These are phyloP conservation scores for Metschnikowia orientalis DNA, from an alignment of 805 yeast genomes.

Conservation along the genomic window DNA sequence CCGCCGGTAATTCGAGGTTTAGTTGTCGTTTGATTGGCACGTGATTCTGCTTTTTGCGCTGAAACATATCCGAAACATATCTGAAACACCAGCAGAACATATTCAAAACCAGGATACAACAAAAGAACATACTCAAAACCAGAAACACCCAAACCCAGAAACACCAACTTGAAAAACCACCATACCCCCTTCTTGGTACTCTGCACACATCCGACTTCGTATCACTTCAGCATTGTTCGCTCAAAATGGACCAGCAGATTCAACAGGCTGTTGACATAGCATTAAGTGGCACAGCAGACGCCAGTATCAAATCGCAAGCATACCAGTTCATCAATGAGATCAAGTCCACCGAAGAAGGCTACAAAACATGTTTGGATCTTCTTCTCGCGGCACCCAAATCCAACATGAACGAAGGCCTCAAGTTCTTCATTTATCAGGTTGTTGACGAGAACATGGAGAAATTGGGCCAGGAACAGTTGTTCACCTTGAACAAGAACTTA, in stretches of 20 bases:
- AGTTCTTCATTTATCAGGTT: slow-evolving; percentile 68
- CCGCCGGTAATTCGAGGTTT: neutral
- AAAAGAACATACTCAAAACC: neutral
- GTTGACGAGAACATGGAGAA: slow-evolving; percentile 52
- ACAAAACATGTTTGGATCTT: slow-evolving; percentile 51
- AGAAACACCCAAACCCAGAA: neutral
- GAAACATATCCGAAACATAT: too few species aligned
- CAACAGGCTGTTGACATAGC: slow-evolving; percentile 88
- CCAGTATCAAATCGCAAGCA: slow-evolving; percentile 43
- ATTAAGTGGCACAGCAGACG: slow-evolving; percentile 62
- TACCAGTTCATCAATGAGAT: slow-evolving; percentile 49
- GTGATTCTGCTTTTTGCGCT: too few species aligned
- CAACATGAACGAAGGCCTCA: slow-evolving; percentile 47
- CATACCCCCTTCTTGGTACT: too few species aligned
- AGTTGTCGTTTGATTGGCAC: neutral
- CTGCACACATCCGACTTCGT: neutral
- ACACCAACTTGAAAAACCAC: neutral
- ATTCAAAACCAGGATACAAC: too few species aligned
- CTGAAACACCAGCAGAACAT: too few species aligned
- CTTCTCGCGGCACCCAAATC: slow-evolving; percentile 24
- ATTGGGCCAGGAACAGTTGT: slow-evolving; percentile 43
- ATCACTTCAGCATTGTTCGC: neutral
- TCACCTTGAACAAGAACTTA: slow-evolving; percentile 43
- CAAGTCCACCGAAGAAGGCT: slow-evolving; percentile 52
- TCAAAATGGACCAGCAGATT: slow-evolving; percentile 52